phyloP scores from a whole-genome alignment of 78 protist genomes.

The Cavenderia fasciculata region DNA sequence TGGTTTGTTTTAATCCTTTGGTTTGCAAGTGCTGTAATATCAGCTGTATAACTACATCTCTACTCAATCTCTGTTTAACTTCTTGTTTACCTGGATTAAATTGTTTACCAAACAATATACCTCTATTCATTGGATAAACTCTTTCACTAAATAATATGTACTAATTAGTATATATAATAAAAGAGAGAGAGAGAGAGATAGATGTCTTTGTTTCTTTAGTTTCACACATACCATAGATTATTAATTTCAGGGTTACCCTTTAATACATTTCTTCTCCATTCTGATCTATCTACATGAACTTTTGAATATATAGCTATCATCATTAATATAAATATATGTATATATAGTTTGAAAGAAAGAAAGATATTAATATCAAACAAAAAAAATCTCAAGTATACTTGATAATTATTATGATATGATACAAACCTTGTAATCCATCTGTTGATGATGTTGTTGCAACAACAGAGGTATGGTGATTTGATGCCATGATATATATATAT shows the following conservation, averaged over 20 bases:
- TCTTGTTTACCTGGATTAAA: conserved; percentile 68
- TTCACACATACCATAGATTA: conserved; percentile 30
- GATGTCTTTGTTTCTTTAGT: not conserved
- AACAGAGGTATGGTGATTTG: no score
- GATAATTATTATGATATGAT: no score
- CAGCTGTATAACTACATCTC: conserved; percentile 52
- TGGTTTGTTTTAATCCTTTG: conserved; percentile 73
- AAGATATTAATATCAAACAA: no score
- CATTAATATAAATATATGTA: no score
- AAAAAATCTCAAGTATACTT: no score
- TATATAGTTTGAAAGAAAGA: not conserved
- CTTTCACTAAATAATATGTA: conserved; percentile 23
- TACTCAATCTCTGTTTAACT: conserved; percentile 66
- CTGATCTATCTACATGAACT: conserved; percentile 56
- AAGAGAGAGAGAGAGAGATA: not conserved
- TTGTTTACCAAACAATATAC: conserved; percentile 62
- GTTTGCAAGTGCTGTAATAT: conserved; percentile 69
- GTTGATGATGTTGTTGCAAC: no score
- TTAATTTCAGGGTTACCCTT: conserved; percentile 50
- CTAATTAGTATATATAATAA: not conserved
- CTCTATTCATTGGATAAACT: conserved; percentile 69
- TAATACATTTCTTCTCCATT: conserved; percentile 72
- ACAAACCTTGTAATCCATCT: no score
- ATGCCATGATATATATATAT: no score
- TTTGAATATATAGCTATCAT: conserved; percentile 48